phyloP scores from a whole-genome alignment of 352 stramenopile genomes.

The Pilasporangium apinafurcum region DNA sequence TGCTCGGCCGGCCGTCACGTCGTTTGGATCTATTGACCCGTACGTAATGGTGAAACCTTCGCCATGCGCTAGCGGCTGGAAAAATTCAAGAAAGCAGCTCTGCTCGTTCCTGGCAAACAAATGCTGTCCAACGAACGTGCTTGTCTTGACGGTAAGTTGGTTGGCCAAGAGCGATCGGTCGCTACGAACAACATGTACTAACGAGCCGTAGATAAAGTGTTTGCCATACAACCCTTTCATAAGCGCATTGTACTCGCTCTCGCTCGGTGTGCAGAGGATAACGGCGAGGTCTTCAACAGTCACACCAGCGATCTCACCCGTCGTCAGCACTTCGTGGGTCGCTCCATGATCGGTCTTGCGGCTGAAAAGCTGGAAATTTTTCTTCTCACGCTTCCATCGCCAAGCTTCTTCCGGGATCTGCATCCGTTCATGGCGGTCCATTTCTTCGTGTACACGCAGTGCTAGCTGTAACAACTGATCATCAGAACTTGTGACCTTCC shows the following conservation, averaged over 20 bases:
- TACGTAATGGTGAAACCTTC: slow-evolving; percentile 22
- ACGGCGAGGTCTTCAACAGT: slow-evolving; percentile 4
- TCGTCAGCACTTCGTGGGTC: slow-evolving; percentile 6
- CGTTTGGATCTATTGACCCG: slow-evolving; percentile 16
- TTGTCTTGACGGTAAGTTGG: slow-evolving; percentile 32
- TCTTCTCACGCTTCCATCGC: too few species aligned
- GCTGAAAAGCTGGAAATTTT: too few species aligned
- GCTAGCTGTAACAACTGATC: too few species aligned
- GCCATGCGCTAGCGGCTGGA: slow-evolving; percentile 6
- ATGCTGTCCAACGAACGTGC: slow-evolving; percentile 26
- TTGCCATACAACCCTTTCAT: slow-evolving; percentile 6
- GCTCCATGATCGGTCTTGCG: too few species aligned
- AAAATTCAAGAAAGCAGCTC: slow-evolving; percentile 45
- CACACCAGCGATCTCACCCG: slow-evolving; percentile 5
- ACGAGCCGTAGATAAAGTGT: slow-evolving; percentile 33
- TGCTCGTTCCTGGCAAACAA: slow-evolving; percentile 31
- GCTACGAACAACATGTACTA: slow-evolving; percentile 21
- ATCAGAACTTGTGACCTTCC: too few species aligned
- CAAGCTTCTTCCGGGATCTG: too few species aligned
- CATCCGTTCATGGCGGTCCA: too few species aligned
- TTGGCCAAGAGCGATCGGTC: slow-evolving; percentile 4
- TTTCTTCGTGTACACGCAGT: too few species aligned
- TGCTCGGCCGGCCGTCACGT: slow-evolving; percentile 21
- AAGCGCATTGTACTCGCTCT: slow-evolving; percentile 1
- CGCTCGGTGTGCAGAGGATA: not conserved